These are phyloP conservation scores for Rhynchospora breviuscula DNA, from an alignment of 176 grass and related monocot species.

Conservation along the genomic window DNA sequence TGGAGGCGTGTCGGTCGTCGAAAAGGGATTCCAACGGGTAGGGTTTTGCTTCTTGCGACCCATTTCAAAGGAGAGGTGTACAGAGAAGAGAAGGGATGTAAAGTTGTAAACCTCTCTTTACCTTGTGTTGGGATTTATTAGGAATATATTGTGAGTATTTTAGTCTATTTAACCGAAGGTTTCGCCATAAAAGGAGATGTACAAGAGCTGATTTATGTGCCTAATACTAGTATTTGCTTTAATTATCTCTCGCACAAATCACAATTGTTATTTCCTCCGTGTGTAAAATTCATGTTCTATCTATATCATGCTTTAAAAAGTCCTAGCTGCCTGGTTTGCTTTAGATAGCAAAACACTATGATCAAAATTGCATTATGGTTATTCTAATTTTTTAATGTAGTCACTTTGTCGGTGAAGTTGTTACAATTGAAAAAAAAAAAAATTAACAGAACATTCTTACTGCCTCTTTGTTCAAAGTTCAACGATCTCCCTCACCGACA, in stretches of 20 bases:
- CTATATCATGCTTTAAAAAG: too few relatives aligned
- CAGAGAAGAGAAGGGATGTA: background rate
- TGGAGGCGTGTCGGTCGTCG: slow-evolving; percentile 1
- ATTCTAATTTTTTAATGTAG: too few relatives aligned
- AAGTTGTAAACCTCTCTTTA: background rate
- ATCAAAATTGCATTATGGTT: too few relatives aligned
- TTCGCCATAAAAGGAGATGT: background rate
- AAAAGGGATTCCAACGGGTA: background rate
- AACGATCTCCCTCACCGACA: background rate
- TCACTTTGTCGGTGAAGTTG: too few relatives aligned
- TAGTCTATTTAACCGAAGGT: background rate
- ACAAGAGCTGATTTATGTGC: background rate
- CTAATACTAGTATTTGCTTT: background rate
- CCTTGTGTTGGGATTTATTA: background rate
- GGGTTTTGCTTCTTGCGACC: background rate
- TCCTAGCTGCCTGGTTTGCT: too few relatives aligned
- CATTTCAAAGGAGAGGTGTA: background rate
- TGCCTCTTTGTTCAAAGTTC: background rate
- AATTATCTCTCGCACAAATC: too few relatives aligned
- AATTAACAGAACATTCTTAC: background rate
- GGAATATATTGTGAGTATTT: background rate
- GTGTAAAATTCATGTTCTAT: too few relatives aligned
- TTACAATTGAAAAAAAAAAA: background rate
- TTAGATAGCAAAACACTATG: too few relatives aligned
- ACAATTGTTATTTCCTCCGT: too few relatives aligned